Conservation (phyloP, 2,329 filamentous ascomycete species). For the Ilyonectria mors-panacis region DNA sequence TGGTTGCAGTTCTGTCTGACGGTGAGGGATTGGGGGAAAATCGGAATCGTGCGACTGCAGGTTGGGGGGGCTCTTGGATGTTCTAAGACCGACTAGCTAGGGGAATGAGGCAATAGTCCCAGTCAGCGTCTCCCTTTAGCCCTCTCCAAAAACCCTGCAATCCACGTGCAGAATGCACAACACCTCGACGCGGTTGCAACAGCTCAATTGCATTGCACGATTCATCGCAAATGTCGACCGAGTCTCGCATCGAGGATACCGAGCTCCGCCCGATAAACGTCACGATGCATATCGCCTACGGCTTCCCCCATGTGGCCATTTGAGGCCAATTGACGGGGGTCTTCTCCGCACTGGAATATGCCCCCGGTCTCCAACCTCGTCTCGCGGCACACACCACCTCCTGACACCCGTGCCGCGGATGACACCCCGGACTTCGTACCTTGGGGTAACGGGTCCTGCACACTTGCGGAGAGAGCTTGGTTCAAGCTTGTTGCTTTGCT, state of each 20-base stretch:
- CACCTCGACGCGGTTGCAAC: conserved; percentile 6
- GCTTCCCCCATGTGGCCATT: conserved; percentile 1
- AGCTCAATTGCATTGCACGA: background rate
- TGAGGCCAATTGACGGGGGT: background rate
- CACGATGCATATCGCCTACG: conserved; percentile 8
- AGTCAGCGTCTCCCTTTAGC: background rate
- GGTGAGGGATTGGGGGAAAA: background rate
- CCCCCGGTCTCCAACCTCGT: background rate
- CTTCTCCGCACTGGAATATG: background rate
- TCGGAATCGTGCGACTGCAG: conserved; percentile 9
- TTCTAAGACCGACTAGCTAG: background rate
- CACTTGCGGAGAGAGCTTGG: background rate
- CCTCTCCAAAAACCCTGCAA: background rate
- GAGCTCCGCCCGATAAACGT: conserved; percentile 7
- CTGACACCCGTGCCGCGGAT: background rate
- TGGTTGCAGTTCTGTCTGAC: background rate
- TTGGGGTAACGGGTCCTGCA: background rate
- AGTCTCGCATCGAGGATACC: conserved; percentile 18
- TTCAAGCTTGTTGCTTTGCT: conserved; percentile 1
- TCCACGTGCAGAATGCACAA: conserved; percentile 13
- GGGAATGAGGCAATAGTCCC: conserved; percentile 2
- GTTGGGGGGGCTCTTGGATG: background rate
- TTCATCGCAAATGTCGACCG: conserved; percentile 1
- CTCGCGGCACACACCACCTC: conserved; percentile 6
- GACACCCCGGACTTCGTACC: background rate